phyloP scores from a whole-genome alignment of 2,329 filamentous ascomycete genomes.

The Sporothrix phasma region DNA sequence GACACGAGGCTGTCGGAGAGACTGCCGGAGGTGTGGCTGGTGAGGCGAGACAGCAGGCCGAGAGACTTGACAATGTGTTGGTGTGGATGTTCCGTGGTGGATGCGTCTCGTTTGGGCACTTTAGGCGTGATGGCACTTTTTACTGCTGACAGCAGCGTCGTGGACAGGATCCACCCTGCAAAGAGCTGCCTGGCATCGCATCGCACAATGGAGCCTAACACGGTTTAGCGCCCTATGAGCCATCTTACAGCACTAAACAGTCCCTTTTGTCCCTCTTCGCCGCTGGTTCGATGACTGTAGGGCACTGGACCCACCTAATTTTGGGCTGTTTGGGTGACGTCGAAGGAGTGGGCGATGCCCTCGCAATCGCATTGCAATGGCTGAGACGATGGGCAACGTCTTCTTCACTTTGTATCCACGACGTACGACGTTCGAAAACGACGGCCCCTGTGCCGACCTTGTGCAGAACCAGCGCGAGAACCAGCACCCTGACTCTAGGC shows the following conservation, averaged over 20 bases:
- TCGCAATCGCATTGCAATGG: slow-evolving; percentile 1
- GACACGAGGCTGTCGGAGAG: neutral
- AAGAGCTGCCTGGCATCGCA: neutral
- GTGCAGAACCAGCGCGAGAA: neutral
- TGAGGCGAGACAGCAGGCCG: neutral
- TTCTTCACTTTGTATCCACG: neutral
- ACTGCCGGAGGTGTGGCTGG: neutral
- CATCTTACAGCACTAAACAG: neutral
- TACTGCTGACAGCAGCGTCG: neutral
- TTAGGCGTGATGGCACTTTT: neutral
- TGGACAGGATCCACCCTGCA: neutral
- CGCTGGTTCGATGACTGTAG: neutral
- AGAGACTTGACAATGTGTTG: too few species aligned
- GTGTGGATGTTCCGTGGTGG: too few species aligned
- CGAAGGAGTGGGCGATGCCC: neutral
- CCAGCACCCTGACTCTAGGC: neutral
- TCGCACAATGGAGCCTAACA: neutral
- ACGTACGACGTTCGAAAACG: neutral
- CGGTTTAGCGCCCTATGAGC: neutral
- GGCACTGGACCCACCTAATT: neutral
- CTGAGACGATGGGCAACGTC: neutral
- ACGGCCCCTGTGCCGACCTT: neutral
- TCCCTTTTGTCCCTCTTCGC: too few species aligned
- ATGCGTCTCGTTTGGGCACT: slow-evolving; percentile 1
- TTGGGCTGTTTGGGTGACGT: neutral